Evolutionary conservation across 2,329 filamentous ascomycete genomes (phyloP), one percentile per base, ranked within the genome.

Genomic region (Microdochium nivale): DNA sequence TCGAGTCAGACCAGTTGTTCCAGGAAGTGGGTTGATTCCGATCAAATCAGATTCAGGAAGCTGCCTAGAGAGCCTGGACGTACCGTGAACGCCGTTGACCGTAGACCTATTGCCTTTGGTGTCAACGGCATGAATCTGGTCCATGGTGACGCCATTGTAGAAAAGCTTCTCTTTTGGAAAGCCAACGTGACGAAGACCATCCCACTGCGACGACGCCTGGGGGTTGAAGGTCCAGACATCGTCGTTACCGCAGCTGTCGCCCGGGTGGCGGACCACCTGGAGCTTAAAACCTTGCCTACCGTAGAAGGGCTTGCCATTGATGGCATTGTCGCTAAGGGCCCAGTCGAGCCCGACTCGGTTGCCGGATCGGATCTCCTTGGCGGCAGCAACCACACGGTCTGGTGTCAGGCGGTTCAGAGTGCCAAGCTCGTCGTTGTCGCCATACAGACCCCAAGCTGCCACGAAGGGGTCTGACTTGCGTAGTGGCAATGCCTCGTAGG

Each of bases 381-480:
- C 75, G 1, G 78, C 75, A 33, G 71, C 68, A 11, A 71, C 70
- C 21, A 83, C 77, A 19, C 77, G 65, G 51, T 74, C 68, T 49
- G 80, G 70, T 0, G 78, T 83, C 14, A 85, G 70, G 25, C 80
- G 73, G 61, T 86, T 85, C 21, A 86, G 63, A 24, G 77, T 79
- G 10, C 81, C 83, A 2, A 86, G 69, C 63, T 82, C 69, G 61
- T 84, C 81, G 50, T 75, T 60, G 48, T 72, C 65, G 48, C 80
- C 80, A 61, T 80, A 83, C 3, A 80, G 68, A 5, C 69, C 70
- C 72, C 72, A 76, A 16, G 74, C 72, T 35, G 63, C 66, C 53
- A 56, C 60, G 30, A 67, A 67, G n/a, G 77, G 77, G 49, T 76
- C 72, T 16, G 60, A 66, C 55, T 72, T 66, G 49, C 72, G 65